Percentiles rank a stretch among this genome's conserved stretches.
Conservation (phyloP, 257 asterid genomes). For the Fraxinus excelsior region DNA sequence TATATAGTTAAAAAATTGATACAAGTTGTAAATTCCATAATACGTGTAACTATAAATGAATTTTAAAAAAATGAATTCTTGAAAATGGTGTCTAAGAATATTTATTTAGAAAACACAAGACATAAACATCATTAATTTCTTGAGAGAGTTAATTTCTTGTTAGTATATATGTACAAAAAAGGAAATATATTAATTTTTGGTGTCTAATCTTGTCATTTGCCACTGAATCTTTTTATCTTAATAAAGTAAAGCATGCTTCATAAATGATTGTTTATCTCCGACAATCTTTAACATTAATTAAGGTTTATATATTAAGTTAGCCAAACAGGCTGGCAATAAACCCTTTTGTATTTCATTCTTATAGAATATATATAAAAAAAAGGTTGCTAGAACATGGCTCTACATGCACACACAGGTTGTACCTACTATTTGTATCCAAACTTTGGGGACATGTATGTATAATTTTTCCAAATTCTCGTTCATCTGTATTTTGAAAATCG, state of each 20-base stretch:
- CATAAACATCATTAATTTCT: no score
- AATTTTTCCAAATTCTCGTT: no score
- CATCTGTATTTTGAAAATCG: no score
- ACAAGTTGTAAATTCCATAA: no score
- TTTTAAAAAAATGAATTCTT: no score
- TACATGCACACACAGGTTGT: slow-evolving; percentile 32
- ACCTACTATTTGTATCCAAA: background rate
- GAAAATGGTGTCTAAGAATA: no score
- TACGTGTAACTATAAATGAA: no score
- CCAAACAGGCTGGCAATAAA: slow-evolving; percentile 57
- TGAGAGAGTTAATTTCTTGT: slow-evolving; percentile 7
- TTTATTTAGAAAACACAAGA: no score
- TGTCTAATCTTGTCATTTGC: slow-evolving; percentile 34
- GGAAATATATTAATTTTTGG: slow-evolving; percentile 9
- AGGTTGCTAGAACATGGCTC: slow-evolving; percentile 46
- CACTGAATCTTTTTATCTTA: slow-evolving; percentile 6
- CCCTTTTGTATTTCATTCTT: background rate
- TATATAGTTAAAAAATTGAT: no score
- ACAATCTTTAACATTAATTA: slow-evolving; percentile 61
- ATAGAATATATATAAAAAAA: slow-evolving; percentile 11
- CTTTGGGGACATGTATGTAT: background rate
- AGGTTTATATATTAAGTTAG: slow-evolving; percentile 24
- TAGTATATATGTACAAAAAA: background rate
- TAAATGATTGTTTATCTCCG: slow-evolving; percentile 49
- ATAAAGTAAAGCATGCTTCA: slow-evolving; percentile 32